Evolutionary conservation across 345 rosid genomes (phyloP), one percentile per base, ranked within the genome.

Genomic region (Boechera divaricarpa): DNA sequence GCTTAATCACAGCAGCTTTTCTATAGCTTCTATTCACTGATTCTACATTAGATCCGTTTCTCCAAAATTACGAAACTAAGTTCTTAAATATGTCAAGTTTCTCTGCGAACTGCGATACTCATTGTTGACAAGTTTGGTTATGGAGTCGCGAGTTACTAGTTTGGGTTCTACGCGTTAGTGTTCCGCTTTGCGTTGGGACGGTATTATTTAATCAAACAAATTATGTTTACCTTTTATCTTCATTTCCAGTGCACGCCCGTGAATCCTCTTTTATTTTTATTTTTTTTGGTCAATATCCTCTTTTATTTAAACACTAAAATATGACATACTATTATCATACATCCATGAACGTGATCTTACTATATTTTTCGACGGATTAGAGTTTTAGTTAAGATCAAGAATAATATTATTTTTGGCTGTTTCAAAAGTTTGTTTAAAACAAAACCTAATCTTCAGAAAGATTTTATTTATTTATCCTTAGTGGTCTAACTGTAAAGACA

Each of bases 61-160:
- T 47, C 5, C 3, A 28, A 38, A 36, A 24, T 41, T 2, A 31
- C 10, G 24, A 5, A 47, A 60, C 11, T 42, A 16, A 16, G 2
- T 13, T 16, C 49, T 44, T 45, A 21, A 21, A 16, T 54, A 18
- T 62, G 61, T 38, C 21, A 31, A 63, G 33, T 39, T 63, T 62
- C 69, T 64, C 57, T 32, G 26, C 33, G 10, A 55, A 45, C 12
- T 39, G 69, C 16, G 32, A 16, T 52, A 0, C 63, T 33, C 15
- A 24, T 65, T 32, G 38, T 54, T 74, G 55, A 44, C 56, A 21
- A 54, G 10, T 73, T 63, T 54, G 2, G 38, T 63, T 53, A 29
- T 26, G 5, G 5, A 45, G 36, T 47, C 29, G 5, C 16, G 60
- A 24, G 52, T 49, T 51, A 38, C 13, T 49, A 51, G 2, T 38